Evolutionary conservation across 768 basidiomycete species (phyloP), one percentile per base, ranked within the genome.

Genomic region (Leccinum subgranulosum): DNA sequence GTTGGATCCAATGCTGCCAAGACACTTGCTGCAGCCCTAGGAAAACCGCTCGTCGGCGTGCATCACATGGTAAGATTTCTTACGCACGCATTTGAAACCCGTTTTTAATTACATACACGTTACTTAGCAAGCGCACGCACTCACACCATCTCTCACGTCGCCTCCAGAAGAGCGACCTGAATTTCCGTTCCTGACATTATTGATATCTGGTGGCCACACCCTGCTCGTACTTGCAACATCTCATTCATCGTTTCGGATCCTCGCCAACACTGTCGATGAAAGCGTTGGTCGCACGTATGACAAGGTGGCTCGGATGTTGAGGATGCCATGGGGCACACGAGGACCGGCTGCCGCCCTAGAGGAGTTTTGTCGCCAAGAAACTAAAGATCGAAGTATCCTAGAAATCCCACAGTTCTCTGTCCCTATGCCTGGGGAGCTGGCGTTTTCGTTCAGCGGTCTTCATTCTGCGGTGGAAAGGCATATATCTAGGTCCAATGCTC

Each of bases 121-220:
- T 36, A 34, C 29, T 43, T 63, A 94, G 93, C 94, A 95, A 92
- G 95, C 90, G 0, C 96, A 97, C 66, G 91, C 95, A 0, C 76
- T 95, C 0, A 95, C 92, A 0, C 80, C 88, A 0, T 72, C 91
- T 25, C 79, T 96, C 14, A 92, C 94, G 0, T 74, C 80, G 8
- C 74, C 71, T 54, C 57, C 73, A 0, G 54, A 61, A 10, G 64
- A 79, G 23, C 53, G 77, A 66, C 73, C 93, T 70, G 53, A 64
- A 23, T 98, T 89, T 69, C 96, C 96, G 0, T 98, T 95, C 76
- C 80, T 98, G 34, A 87, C 90, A 0, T 78, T 98, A 12, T 80
- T 98, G 17, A 79, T 96, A 49, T 95, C 94, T 0, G 96, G 96
- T n/a, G 95, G 95, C 3, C 96, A 98, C 69, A 94, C 95, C 0